A percentile compares a stretch with the other conserved stretches of the same genome.
Conservation (phyloP, 768 basidiomycete species). For the Pleurotus cornucopiae region DNA sequence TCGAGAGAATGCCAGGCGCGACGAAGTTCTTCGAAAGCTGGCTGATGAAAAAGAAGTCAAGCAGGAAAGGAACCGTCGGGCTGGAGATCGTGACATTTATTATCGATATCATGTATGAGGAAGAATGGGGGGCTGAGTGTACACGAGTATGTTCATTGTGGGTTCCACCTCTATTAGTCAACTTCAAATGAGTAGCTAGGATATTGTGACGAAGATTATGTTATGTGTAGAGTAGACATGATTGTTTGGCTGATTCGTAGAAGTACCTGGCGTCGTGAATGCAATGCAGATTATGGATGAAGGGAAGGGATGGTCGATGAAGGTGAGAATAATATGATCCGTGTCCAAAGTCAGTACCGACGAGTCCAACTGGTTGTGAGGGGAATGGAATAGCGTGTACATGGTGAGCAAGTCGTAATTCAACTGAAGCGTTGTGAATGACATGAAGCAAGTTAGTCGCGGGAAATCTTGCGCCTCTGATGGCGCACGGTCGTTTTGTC, state of each 20-base stretch:
- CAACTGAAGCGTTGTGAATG: background rate
- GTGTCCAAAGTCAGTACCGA: background rate
- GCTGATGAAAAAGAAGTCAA: slow-evolving; percentile 17
- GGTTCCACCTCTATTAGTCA: background rate
- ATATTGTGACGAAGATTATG: background rate
- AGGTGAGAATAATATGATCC: background rate
- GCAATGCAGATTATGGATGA: background rate
- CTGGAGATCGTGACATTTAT: slow-evolving; percentile 34
- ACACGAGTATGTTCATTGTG: too few species aligned
- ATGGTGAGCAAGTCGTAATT: too few species aligned
- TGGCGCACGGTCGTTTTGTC: slow-evolving; percentile 17
- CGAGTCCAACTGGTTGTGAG: slow-evolving; percentile 2
- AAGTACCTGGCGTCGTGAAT: background rate
- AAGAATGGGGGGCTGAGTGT: too few species aligned
- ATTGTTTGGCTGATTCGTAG: background rate
- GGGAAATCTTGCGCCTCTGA: slow-evolving; percentile 22
- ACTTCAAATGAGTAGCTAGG: background rate
- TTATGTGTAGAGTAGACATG: background rate
- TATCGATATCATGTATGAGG: slow-evolving; percentile 37
- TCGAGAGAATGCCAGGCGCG: slow-evolving; percentile 45
- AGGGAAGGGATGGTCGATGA: background rate
- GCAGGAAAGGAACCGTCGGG: slow-evolving; percentile 14
- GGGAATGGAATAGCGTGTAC: background rate
- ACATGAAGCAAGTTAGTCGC: slow-evolving; percentile 9
- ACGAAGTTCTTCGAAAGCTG: slow-evolving; percentile 19